A percentile compares a stretch with the other conserved stretches of the same genome.
Conservation (phyloP, 208 protist species). For the Crithidia mellificae region DNA sequence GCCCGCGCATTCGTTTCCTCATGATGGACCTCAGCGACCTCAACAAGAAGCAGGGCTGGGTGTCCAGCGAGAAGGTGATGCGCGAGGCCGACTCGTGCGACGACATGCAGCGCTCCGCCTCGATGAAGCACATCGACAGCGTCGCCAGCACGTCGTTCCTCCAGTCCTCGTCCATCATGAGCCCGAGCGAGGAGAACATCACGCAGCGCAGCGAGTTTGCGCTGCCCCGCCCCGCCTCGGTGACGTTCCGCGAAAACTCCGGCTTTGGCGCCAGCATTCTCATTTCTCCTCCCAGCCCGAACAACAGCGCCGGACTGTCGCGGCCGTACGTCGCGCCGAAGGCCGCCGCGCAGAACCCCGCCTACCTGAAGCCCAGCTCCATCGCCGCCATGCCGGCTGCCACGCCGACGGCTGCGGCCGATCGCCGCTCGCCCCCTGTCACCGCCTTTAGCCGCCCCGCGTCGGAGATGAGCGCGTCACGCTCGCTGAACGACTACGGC, state of each 20-base stretch:
- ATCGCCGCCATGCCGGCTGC: slow-evolving; percentile 2
- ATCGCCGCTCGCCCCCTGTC: slow-evolving; percentile 10
- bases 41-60: slow-evolving; percentile 53
- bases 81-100: slow-evolving; percentile 42
- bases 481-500: slow-evolving; percentile 15
- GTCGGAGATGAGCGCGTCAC: slow-evolving; percentile 13
- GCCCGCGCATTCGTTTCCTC: slow-evolving; percentile 69
- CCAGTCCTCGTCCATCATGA: slow-evolving; percentile 41
- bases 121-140: slow-evolving; percentile 38
- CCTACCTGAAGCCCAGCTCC: slow-evolving; percentile 16
- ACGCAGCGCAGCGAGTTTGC: slow-evolving; percentile 25
- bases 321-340: slow-evolving; percentile 23
- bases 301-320: slow-evolving; percentile 9
- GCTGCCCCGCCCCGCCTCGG: slow-evolving; percentile 19
- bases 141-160: slow-evolving; percentile 26
- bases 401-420: not conserved
- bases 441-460: slow-evolving; percentile 8
- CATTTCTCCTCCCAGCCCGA: slow-evolving; percentile 12
- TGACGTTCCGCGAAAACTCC: slow-evolving; percentile 17
- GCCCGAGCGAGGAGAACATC: slow-evolving; percentile 23
- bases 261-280: slow-evolving; percentile 16
- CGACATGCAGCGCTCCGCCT: slow-evolving; percentile 25
- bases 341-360: slow-evolving; percentile 3
- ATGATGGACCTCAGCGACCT: slow-evolving; percentile 83
- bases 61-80: slow-evolving; percentile 35